Conservation (phyloP, 352 stramenopile species). For the Phytopythium cucurbitacearum region DNA sequence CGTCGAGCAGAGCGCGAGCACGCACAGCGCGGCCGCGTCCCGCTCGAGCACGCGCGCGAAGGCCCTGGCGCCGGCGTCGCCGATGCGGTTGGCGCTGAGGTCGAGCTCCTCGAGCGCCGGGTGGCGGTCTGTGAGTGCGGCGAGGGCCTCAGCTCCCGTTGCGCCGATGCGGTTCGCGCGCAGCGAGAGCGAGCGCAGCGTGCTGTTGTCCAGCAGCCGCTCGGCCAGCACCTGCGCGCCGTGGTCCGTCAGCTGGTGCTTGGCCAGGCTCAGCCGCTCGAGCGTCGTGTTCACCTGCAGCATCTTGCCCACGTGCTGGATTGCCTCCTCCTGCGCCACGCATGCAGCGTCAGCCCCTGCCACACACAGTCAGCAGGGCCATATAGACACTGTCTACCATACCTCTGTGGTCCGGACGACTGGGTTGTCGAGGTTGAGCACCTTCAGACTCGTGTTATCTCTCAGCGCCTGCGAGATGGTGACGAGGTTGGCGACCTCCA, state of each 20-base stretch:
- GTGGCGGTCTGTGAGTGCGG: conserved; percentile 49
- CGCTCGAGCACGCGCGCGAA: conserved; percentile 51
- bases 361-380: too few relatives aligned
- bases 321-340: conserved; percentile 31
- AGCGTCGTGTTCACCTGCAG: conserved; percentile 67
- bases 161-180: conserved; percentile 65
- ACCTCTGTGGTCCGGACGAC: conserved; percentile 43
- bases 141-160: conserved; percentile 47
- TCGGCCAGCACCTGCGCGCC: conserved; percentile 69
- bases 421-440: conserved; percentile 62
- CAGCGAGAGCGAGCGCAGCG: conserved; percentile 49
- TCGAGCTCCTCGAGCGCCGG: conserved; percentile 48
- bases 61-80: conserved; percentile 40
- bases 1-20: conserved; percentile 48
- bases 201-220: conserved; percentile 58
- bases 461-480: conserved; percentile 53
- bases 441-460: conserved; percentile 26
- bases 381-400: conserved; percentile 2
- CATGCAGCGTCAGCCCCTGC: neutral
- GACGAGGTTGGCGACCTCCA: conserved; percentile 63
- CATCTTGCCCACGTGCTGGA: conserved; percentile 75
- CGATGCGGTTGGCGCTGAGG: conserved; percentile 61
- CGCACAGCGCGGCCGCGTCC: conserved; percentile 30
- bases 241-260: conserved; percentile 68
- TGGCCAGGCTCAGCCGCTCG: conserved; percentile 49